Evolutionary conservation across 805 yeast genomes (phyloP).

Genomic region (Priceomyces medius): DNA sequence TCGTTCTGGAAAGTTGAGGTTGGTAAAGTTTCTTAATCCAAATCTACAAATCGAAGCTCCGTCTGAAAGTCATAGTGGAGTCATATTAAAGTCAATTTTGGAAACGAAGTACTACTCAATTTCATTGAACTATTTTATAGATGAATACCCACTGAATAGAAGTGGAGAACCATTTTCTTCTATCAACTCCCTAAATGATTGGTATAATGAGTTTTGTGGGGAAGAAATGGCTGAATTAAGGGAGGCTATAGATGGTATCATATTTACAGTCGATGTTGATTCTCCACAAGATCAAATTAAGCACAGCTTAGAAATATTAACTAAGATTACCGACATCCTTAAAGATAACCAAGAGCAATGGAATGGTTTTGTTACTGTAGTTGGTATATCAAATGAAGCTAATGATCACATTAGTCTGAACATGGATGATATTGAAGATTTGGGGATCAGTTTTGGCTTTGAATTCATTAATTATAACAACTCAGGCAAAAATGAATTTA

Average conservation of each 20-base stretch:
- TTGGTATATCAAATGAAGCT: conserved; percentile 20
- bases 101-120: conserved; percentile 33
- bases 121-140: conserved; percentile 31
- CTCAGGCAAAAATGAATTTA: conserved; percentile 39
- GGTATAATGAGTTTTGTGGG: conserved; percentile 40
- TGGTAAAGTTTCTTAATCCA: conserved; percentile 25
- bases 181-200: conserved; percentile 23
- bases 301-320: conserved; percentile 16
- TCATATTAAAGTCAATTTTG: conserved; percentile 25
- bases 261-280: conserved; percentile 38
- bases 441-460: conserved; percentile 35
- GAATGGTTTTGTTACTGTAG: conserved; percentile 35
- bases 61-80: conserved; percentile 31
- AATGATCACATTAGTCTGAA: conserved; percentile 7
- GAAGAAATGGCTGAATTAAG: conserved; percentile 44
- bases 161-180: conserved; percentile 8
- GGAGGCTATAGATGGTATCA: conserved; percentile 45
- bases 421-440: conserved; percentile 37
- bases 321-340: conserved; percentile 13
- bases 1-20: conserved; percentile 37
- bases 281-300: conserved; percentile 20
- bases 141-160: conserved; percentile 33
- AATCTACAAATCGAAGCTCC: conserved; percentile 29
- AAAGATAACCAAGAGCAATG: conserved; percentile 10
- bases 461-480: conserved; percentile 40